A percentile compares a stretch with the other conserved stretches of the same genome.
Evolutionary conservation across 2,329 filamentous ascomycete genomes (phyloP).

Genomic region (Coniochaeta ligniaria): DNA sequence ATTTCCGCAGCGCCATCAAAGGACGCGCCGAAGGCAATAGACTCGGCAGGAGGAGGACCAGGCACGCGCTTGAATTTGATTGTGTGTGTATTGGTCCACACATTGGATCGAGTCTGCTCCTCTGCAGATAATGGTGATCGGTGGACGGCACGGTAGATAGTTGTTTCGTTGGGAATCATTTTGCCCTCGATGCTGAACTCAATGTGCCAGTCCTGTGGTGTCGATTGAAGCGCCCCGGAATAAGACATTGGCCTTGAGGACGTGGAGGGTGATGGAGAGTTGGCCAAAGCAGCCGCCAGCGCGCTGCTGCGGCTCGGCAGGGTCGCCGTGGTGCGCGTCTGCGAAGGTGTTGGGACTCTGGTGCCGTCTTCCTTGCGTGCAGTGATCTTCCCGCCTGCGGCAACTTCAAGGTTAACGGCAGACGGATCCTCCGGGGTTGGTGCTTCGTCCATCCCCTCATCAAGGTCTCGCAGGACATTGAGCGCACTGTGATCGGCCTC

Average conservation of each 20-base stretch:
- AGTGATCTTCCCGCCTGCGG: conserved; percentile 77
- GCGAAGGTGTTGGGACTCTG: conserved; percentile 73
- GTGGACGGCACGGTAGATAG: conserved; percentile 91
- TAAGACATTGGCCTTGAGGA: conserved; percentile 70
- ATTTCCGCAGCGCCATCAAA: conserved; percentile 42
- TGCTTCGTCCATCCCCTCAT: conserved; percentile 73
- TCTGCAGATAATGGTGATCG: conserved; percentile 44
- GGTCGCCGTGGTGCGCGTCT: conserved; percentile 30
- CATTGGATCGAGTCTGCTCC: conserved; percentile 64
- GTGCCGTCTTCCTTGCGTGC: conserved; percentile 90
- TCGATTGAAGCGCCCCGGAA: conserved; percentile 71
- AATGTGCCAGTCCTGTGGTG: conserved; percentile 93
- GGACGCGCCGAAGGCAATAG: conserved; percentile 51
- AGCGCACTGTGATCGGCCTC: conserved; percentile 52
- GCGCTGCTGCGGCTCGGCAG: conserved; percentile 32
- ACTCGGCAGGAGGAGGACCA: conserved; percentile 72
- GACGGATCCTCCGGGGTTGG: conserved; percentile 64
- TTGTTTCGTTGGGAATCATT: conserved; percentile 82
- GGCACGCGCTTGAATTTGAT: conserved; percentile 85
- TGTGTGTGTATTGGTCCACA: conserved; percentile 86
- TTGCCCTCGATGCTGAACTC: conserved; percentile 86
- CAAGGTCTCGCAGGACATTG: conserved; percentile 85
- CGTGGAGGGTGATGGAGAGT: conserved; percentile 40
- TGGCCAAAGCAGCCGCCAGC: conserved; percentile 30
- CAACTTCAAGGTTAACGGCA: conserved; percentile 87